Conservation (phyloP, 768 basidiomycete genomes). For the Leccinum barrowsii region DNA sequence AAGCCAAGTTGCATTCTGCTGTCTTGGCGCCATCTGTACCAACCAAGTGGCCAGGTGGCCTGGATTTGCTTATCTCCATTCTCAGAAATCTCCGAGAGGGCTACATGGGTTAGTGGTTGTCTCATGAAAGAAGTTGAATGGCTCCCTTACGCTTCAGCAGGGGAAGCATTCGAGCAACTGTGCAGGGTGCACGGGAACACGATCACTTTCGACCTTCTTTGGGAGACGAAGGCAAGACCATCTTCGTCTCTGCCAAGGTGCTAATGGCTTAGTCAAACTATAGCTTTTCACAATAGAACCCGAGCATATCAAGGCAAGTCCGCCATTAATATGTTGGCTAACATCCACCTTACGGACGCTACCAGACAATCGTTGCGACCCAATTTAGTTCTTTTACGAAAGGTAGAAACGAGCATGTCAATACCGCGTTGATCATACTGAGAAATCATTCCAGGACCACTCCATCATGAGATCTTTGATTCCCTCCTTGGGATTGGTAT, state of each 20-base stretch:
- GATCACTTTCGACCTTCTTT: slow-evolving; percentile 34
- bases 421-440: slow-evolving; percentile 14
- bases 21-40: slow-evolving; percentile 30
- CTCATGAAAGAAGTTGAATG: not conserved
- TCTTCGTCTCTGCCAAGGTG: not conserved
- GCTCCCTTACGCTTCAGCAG: slow-evolving; percentile 18
- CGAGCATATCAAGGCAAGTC: slow-evolving; percentile 39
- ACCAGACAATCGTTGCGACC: slow-evolving; percentile 39
- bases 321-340: not conserved
- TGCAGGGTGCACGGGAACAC: slow-evolving; percentile 30
- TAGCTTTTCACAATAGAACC: slow-evolving; percentile 46
- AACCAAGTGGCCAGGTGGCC: slow-evolving; percentile 33
- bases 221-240: slow-evolving; percentile 35
- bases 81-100: slow-evolving; percentile 19
- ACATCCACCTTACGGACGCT: not conserved
- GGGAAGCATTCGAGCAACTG: slow-evolving; percentile 24
- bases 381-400: slow-evolving; percentile 41
- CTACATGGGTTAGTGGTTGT: slow-evolving; percentile 23
- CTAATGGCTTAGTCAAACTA: not conserved
- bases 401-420: slow-evolving; percentile 15
- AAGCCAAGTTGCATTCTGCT: slow-evolving; percentile 22
- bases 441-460: slow-evolving; percentile 13
- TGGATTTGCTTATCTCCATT: slow-evolving; percentile 27
- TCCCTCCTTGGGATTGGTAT: slow-evolving; percentile 51
- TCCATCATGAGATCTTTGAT: not conserved